Conservation (phyloP, 352 stramenopile genomes). For the Phytopythium montanum region DNA sequence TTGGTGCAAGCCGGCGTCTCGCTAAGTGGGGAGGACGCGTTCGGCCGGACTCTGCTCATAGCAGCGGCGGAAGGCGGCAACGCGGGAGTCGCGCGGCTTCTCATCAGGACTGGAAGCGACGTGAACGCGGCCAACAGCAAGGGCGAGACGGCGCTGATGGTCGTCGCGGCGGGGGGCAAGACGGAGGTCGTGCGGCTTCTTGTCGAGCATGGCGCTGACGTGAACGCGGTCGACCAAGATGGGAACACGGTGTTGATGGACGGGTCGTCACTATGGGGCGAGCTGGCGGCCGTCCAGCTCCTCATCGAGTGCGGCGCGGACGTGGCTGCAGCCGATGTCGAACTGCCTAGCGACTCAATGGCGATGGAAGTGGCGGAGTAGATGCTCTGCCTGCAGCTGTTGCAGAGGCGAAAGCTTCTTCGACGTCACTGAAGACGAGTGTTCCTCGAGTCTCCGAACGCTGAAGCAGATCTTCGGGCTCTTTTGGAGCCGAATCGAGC, state of each 20-base stretch:
- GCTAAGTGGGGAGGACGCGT: not conserved
- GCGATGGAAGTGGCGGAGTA: too few relatives aligned
- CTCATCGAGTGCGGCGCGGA: not conserved
- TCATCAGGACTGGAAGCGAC: not conserved
- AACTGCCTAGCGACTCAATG: too few relatives aligned
- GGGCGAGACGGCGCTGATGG: not conserved
- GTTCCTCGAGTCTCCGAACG: too few relatives aligned
- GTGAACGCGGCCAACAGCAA: not conserved
- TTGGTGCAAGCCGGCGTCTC: not conserved
- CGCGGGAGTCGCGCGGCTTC: not conserved
- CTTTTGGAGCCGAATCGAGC: too few relatives aligned
- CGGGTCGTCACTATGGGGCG: not conserved
- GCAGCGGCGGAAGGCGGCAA: not conserved
- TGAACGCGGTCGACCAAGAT: not conserved
- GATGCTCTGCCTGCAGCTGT: too few relatives aligned
- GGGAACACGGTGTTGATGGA: not conserved
- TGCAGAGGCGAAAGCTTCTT: too few relatives aligned
- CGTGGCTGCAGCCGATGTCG: not conserved
- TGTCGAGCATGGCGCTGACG: not conserved
- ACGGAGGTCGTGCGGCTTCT: not conserved
- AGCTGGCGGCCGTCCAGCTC: not conserved
- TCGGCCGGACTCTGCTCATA: not conserved
- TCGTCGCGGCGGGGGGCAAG: not conserved
- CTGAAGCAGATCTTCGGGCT: too few relatives aligned
- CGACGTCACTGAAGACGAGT: too few relatives aligned